Percentiles rank a stretch among this genome's conserved stretches.
These are phyloP conservation scores for Starmerella kuoi DNA, from an alignment of 805 yeast species.

Conservation along the genomic window DNA sequence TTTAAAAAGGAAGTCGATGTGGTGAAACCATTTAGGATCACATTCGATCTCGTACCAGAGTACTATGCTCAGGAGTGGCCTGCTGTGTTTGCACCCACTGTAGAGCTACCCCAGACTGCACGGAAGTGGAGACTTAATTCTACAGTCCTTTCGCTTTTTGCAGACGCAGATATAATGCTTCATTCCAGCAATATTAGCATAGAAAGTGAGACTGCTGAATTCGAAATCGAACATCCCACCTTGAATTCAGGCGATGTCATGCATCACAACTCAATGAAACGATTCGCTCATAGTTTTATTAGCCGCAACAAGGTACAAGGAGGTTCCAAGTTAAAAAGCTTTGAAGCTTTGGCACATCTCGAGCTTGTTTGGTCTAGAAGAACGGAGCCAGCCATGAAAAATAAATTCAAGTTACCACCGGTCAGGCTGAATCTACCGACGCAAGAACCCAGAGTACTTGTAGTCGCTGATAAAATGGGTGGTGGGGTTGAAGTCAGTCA, in stretches of 20 bases:
- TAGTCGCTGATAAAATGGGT: slow-evolving; percentile 19
- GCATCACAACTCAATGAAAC: slow-evolving; percentile 11
- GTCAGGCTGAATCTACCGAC: slow-evolving; percentile 21
- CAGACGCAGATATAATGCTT: slow-evolving; percentile 13
- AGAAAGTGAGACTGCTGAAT: slow-evolving; percentile 4
- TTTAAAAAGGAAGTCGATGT: slow-evolving; percentile 26
- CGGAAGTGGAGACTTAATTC: slow-evolving; percentile 30
- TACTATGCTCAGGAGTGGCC: slow-evolving; percentile 29
- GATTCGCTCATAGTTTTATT: slow-evolving; percentile 9
- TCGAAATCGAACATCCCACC: slow-evolving; percentile 5
- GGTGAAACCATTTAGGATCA: slow-evolving; percentile 28
- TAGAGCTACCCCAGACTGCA: slow-evolving; percentile 24
- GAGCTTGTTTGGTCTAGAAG: slow-evolving; percentile 27
- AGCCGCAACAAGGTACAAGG: slow-evolving; percentile 1
- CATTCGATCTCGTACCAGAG: slow-evolving; percentile 30
- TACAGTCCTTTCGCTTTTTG: slow-evolving; percentile 23
- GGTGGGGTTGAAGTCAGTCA: slow-evolving; percentile 28
- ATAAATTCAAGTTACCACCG: slow-evolving; percentile 18
- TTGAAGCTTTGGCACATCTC: slow-evolving; percentile 25
- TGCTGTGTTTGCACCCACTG: slow-evolving; percentile 27
- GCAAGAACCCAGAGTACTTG: slow-evolving; percentile 24
- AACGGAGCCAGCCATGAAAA: slow-evolving; percentile 13
- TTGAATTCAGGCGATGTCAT: slow-evolving; percentile 1
- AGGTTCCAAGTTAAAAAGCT: slow-evolving; percentile 2
- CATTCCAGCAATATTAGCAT: slow-evolving; percentile 3